A percentile compares a stretch with the other conserved stretches of the same genome.
Conservation (phyloP, 352 stramenopile genomes). For the Globisporangium irregulare region DNA sequence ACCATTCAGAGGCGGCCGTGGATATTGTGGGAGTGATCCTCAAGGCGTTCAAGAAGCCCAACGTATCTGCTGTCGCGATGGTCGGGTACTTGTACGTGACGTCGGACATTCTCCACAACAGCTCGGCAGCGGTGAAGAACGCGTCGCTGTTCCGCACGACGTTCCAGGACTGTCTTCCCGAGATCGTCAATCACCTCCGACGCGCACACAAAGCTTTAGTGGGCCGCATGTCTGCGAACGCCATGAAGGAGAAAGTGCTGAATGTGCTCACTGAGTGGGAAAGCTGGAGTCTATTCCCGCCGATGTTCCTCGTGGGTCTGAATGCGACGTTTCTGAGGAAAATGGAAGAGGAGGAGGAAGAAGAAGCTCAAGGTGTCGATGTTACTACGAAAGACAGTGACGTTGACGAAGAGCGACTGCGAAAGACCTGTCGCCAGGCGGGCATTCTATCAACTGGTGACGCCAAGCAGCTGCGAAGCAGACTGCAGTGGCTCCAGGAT, state of each 20-base stretch:
- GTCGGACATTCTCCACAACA: constrained; percentile 90
- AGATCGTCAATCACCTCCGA: constrained; percentile 66
- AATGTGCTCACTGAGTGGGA: constrained; percentile 72
- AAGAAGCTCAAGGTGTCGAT: constrained; percentile 12
- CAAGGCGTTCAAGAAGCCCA: constrained; percentile 38
- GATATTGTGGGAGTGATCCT: constrained; percentile 59
- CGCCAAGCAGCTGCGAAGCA: constrained; percentile 34
- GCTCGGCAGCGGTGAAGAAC: constrained; percentile 84
- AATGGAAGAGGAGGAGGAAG: constrained; percentile 59
- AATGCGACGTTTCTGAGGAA: constrained; percentile 81
- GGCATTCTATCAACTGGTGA: constrained; percentile 55
- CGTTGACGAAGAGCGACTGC: constrained; percentile 49
- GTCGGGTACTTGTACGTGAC: constrained; percentile 76
- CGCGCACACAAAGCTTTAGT: constrained; percentile 46
- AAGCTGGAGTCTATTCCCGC: constrained; percentile 78
- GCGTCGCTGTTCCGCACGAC: constrained; percentile 87
- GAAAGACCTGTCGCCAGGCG: constrained; percentile 63
- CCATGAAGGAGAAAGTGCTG: constrained; percentile 82
- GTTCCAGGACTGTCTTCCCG: constrained; percentile 76
- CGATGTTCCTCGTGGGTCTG: constrained; percentile 67
- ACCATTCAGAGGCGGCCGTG: constrained; percentile 74
- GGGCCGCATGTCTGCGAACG: constrained; percentile 75
- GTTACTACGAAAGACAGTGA: background rate
- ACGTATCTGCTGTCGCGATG: constrained; percentile 39
- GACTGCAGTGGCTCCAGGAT: constrained; percentile 66